Evolutionary conservation across 176 grass and related monocot species (phyloP), one percentile per base, ranked within the genome.

Genomic region (Aegilops sharonensis): DNA sequence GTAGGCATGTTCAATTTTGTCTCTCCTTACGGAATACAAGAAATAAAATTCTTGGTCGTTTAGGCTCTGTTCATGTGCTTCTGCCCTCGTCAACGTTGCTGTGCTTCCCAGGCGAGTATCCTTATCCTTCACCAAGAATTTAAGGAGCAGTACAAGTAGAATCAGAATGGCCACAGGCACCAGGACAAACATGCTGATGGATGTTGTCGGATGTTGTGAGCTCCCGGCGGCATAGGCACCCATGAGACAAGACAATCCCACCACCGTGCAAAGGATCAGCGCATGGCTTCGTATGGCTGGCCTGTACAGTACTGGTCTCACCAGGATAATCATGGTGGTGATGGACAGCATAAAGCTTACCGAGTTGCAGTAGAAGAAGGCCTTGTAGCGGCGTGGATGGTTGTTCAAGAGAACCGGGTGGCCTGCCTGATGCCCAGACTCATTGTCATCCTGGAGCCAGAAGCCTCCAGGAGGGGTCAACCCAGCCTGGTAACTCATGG

Each of bases 361-460:
- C 0, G 86, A 70, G 12, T 78, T 88, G 60, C 86, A 88, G 64
- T 77, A 88, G 37, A 88, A 88, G 59, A 88, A 88, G 4, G 42
- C 31, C 0, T 67, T 37, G 52, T 88, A 83, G 12, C 80, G 56
- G 3, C 5, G 29, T 2, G 50, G 74, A 9, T 68, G 25, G 34
- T 7, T 83, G 61, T 32, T 3, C 2, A 54, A n/a, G 10, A 88
- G 80, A 3, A 88, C 39, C 0, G 86, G 61, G 25, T 60, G 25
- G 5, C 87, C 64, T 0, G 72, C 24, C 0, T 13, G n/a, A 3
- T 9, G 6, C 57, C 21, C 5, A 17, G 17, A 20, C 52, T 0
- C 57, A 9, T 9, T 6, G 2, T 81, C 8, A 32, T 32, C 31
- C n/a, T 76, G 6, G 1, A 40, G 14, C 85, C 45, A 71, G 36